Evolutionary conservation across 495 filamentous ascomycete genomes (phyloP).

Genomic region (Aspergillus haitiensis): DNA sequence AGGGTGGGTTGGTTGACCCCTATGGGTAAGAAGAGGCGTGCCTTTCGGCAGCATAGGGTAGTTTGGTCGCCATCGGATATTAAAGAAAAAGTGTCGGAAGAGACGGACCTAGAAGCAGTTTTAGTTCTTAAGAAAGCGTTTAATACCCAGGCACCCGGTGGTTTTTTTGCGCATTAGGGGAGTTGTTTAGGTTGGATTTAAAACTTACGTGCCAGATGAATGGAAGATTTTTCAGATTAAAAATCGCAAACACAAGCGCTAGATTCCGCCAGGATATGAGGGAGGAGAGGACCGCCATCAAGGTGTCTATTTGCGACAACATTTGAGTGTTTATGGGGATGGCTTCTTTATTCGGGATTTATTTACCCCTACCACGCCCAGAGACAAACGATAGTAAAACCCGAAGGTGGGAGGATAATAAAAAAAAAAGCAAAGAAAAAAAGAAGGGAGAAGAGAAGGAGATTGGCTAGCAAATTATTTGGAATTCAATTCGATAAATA

Average conservation of each 20-base stretch:
- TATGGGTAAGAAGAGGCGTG: conserved; percentile 30
- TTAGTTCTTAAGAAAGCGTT: neutral
- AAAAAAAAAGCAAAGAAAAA: conserved; percentile 13
- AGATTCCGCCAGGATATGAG: conserved; percentile 54
- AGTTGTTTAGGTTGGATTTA: neutral
- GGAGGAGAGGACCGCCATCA: conserved; percentile 29
- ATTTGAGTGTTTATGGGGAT: conserved; percentile 2
- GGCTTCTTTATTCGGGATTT: conserved; percentile 1
- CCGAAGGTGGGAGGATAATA: neutral
- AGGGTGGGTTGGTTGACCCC: conserved; percentile 42
- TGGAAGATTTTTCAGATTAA: conserved; percentile 64
- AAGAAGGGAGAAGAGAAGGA: neutral
- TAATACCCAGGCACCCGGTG: too few relatives aligned
- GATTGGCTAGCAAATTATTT: too few relatives aligned
- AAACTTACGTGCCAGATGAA: conserved; percentile 63
- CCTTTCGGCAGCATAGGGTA: conserved; percentile 39
- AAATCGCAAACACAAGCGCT: conserved; percentile 52
- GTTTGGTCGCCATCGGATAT: conserved; percentile 49
- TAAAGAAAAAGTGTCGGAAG: conserved; percentile 49
- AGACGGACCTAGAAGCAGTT: conserved; percentile 24
- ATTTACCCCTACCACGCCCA: neutral
- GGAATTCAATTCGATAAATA: too few relatives aligned
- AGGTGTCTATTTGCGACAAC: conserved; percentile 4
- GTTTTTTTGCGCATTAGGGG: neutral
- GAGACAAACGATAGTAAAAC: neutral